phyloP scores from a whole-genome alignment of 192 early-diverging fungal species.

The Kappamyces sp. region DNA sequence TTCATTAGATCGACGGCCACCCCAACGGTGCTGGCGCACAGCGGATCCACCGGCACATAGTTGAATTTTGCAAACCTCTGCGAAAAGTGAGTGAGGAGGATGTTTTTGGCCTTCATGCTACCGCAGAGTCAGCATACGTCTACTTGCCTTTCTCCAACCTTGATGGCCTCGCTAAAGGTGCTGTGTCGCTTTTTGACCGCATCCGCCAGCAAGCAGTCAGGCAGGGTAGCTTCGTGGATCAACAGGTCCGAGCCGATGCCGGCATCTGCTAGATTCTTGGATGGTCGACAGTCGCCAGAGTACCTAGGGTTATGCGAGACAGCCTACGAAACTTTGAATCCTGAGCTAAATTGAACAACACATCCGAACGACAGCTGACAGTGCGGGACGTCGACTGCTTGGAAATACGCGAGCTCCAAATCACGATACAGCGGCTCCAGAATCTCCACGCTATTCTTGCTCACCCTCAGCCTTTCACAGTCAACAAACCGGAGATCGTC shows the following conservation, averaged over 20 bases:
- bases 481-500: constrained; percentile 42
- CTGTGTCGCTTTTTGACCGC: constrained; percentile 78
- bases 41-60: constrained; percentile 13
- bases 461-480: not conserved
- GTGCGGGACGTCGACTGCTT: constrained; percentile 22
- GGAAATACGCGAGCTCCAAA: constrained; percentile 9
- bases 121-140: not conserved
- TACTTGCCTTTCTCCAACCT: constrained; percentile 63
- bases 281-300: constrained; percentile 93
- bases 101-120: constrained; percentile 78
- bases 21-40: constrained; percentile 36
- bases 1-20: constrained; percentile 78
- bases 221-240: constrained; percentile 88
- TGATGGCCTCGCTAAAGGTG: constrained; percentile 81
- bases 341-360: not conserved
- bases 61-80: constrained; percentile 91
- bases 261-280: constrained; percentile 58
- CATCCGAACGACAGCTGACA: constrained; percentile 11
- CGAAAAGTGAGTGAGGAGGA: constrained; percentile 93
- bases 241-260: constrained; percentile 64
- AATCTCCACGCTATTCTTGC: not conserved
- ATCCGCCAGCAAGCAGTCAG: constrained; percentile 42
- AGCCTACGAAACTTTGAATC: constrained; percentile 7
- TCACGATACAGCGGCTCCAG: not conserved
- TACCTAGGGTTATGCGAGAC: constrained; percentile 26